A percentile compares a stretch with the other conserved stretches of the same genome.
Conservation (phyloP, 2,329 filamentous ascomycete genomes). For the Cladorrhinum sp. region DNA sequence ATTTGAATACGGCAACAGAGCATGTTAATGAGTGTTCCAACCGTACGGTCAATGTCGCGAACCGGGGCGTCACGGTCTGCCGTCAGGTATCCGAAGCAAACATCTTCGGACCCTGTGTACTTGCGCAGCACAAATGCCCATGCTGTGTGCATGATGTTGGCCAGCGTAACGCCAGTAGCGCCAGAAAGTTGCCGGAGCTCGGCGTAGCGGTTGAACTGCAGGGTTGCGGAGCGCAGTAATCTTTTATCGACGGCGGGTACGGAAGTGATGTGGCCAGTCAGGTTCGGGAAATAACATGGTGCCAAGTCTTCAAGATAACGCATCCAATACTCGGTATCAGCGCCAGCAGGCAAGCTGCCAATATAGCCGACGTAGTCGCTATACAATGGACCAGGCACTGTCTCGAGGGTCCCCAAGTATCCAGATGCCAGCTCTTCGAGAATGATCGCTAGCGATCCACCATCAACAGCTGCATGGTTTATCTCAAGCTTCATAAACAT, state of each 20-base stretch:
- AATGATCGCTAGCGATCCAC: conserved; percentile 26
- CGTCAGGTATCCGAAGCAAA: conserved; percentile 27
- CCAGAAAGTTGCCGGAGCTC: conserved; percentile 24
- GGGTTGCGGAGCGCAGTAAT: conserved; percentile 7
- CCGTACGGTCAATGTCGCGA: conserved; percentile 16
- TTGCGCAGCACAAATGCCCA: conserved; percentile 26
- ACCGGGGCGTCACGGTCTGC: conserved; percentile 24
- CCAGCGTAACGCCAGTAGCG: conserved; percentile 20
- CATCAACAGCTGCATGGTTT: conserved; percentile 28
- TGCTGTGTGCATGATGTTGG: conserved; percentile 28
- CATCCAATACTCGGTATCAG: conserved; percentile 23
- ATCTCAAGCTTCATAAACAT: conserved; percentile 24
- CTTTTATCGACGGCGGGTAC: background rate
- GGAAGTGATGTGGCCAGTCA: conserved; percentile 6
- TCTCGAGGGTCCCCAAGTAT: conserved; percentile 21
- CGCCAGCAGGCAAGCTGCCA: conserved; percentile 9
- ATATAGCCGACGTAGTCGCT: conserved; percentile 25
- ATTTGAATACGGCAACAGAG: conserved; percentile 25
- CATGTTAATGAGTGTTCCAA: conserved; percentile 28
- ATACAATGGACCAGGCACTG: conserved; percentile 20
- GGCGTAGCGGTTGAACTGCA: conserved; percentile 21
- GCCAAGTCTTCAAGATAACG: conserved; percentile 18
- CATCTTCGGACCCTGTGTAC: conserved; percentile 25
- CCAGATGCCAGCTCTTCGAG: conserved; percentile 23
- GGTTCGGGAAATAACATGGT: conserved; percentile 26